Conservation (phyloP, 345 rosid species). For the Eucalyptus sp. region DNA sequence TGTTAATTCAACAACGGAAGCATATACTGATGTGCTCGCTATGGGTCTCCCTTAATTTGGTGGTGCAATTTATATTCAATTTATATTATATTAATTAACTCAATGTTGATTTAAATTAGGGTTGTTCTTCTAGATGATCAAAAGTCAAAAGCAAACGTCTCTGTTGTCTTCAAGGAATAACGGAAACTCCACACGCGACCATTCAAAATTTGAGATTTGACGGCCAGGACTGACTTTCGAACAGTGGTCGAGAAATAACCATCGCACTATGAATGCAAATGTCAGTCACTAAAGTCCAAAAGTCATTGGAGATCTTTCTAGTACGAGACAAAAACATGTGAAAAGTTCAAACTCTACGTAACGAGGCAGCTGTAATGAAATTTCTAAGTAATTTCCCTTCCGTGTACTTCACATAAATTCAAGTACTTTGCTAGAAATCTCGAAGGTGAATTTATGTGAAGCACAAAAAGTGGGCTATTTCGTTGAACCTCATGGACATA, state of each 20-base stretch:
- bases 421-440: background rate
- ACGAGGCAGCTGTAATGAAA: background rate
- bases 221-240: background rate
- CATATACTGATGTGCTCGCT: fast-evolving
- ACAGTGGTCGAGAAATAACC: too few relatives aligned
- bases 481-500: background rate
- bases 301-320: background rate
- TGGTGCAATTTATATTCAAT: background rate
- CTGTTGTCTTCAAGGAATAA: background rate
- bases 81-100: background rate
- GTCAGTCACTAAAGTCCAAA: background rate
- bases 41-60: background rate
- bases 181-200: background rate
- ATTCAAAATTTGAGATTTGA: background rate
- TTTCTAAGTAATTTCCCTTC: background rate
- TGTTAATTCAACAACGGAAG: too few relatives aligned
- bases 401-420: background rate
- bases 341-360: background rate
- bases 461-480: background rate
- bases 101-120: background rate
- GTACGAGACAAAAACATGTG: background rate
- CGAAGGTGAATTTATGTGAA: background rate
- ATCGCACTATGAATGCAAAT: background rate
- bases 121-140: background rate
- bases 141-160: background rate